A percentile compares a stretch with the other conserved stretches of the same genome.
Conservation (phyloP, 352 stramenopile genomes). For the Pythium phragmitis region DNA sequence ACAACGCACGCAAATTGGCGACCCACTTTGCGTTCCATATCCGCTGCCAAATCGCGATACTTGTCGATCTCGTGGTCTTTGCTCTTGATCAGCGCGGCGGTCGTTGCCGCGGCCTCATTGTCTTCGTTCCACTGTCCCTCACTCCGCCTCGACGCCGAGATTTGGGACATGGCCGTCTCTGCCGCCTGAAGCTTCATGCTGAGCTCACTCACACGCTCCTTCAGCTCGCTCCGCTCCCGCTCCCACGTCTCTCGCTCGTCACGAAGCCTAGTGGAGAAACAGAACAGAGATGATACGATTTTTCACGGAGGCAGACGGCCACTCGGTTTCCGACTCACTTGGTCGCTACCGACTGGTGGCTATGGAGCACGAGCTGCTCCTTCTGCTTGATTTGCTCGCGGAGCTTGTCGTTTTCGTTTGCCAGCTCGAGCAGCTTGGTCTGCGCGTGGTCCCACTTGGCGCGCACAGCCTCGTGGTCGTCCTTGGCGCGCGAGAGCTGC, state of each 20-base stretch:
- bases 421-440: constrained; percentile 52
- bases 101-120: constrained; percentile 5
- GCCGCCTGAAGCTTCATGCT: constrained; percentile 56
- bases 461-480: constrained; percentile 49
- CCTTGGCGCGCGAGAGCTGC: constrained; percentile 42
- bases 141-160: neutral
- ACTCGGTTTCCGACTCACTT: constrained; percentile 35
- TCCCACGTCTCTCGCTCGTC: constrained; percentile 59
- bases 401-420: constrained; percentile 53
- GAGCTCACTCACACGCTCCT: constrained; percentile 57
- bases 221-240: constrained; percentile 41
- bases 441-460: constrained; percentile 56
- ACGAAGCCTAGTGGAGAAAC: constrained; percentile 35
- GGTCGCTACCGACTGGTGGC: constrained; percentile 48
- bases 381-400: constrained; percentile 79
- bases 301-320: neutral
- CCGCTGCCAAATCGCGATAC: constrained; percentile 34
- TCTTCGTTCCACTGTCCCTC: constrained; percentile 21
- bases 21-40: constrained; percentile 55
- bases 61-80: constrained; percentile 54
- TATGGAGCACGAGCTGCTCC: constrained; percentile 56
- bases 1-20: neutral
- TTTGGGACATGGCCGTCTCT: constrained; percentile 29
- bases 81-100: constrained; percentile 32
- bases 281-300: neutral